Evolutionary conservation across 2,329 filamentous ascomycete species (phyloP), one percentile per base, ranked within the genome.

Genomic region (Neofusicoccum sp.): DNA sequence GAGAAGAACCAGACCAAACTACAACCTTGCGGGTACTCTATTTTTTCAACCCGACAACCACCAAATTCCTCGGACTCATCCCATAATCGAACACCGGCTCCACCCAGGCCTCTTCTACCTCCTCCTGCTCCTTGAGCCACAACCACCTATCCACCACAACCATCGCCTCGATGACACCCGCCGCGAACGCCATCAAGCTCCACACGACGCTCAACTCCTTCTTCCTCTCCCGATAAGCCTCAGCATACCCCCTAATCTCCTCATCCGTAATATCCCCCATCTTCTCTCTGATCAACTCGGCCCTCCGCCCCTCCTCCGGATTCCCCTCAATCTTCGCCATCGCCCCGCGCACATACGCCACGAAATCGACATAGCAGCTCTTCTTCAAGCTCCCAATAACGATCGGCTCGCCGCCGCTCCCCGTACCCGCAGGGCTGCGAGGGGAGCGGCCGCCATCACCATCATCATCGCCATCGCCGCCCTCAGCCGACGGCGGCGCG

Each of bases 111-210:
- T 89, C 83, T 65, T 84, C 87, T 6, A 88, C 78, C 43, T 88
- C 84, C 53, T 78, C 69, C 67, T 96, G 90, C 77, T 99, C 93
- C 61, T 80, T 84, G 66, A 99, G 78, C 77, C 88, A 99, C 63
- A 90, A 78, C 90, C 91, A 99, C 47, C 95, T 84, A 79, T 99
- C 95, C 47, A 89, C 86, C 56, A 96, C 91, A 68, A 99, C 93
- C 62, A 96, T 79, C 33, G 91, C 91, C 79, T 99, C 95, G 2
- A 96, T 87, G 3, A 96, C 89, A 20, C 86, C 86, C 2, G 93
- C 93, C 73, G 91, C 96, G 69, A 96, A 97, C 1, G 95, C 93
- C 93, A 99, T 99, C 68, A 99, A 74, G 66, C 86, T 91, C 95
- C 95, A 99, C 62, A 96, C 85, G 6, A 96, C 83, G 69, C 89